Evolutionary conservation across 345 rosid species (phyloP), one percentile per base, ranked within the genome.

Genomic region (Geranium brycei): DNA sequence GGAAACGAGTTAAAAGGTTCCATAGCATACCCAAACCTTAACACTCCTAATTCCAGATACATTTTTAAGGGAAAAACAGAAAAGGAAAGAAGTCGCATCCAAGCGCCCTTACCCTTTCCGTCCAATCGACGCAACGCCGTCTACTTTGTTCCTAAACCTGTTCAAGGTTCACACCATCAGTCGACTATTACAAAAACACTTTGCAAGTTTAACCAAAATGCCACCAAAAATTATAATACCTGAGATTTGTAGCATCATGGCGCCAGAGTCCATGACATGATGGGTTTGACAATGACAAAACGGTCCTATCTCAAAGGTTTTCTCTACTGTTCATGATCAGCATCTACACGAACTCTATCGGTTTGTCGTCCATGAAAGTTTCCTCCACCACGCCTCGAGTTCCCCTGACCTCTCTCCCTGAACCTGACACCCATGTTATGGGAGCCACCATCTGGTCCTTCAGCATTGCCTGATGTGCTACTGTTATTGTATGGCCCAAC

Each of bases 341-440:
- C 47, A 38, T 83, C 81, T 23, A 69, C 78, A 67, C 71, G 71
- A 71, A 51, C 73, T 64, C 31, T 56, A 68, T 83, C 84, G 67
- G 79, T 75, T 65, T 71, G 79, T 69, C 81, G 79, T 68, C 86
- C 84, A 31, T 77, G 62, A 57, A 68, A 70, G 65, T 71, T 79
- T 1, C 77, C 81, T 38, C 85, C 88, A 59, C 86, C 90, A 57
- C 74, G 95, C 76, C 87, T 76, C 40, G 84, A 61, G 56, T 79
- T 78, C 15, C 77, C 72, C 63, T 77, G 90, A 62, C 53, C 86
- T 74, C 83, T 86, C 77, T 86, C 97, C 80, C 78, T 81, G 76
- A 71, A 81, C 78, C 82, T 82, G 62, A 78, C 58, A 31, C 81
- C 82, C 11, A 80, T 73, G 66, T 75, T 74, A 72, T 79, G 85